Conservation (phyloP, 1,284 basidiomycete species). For the Papiliotrema fonsecae region DNA sequence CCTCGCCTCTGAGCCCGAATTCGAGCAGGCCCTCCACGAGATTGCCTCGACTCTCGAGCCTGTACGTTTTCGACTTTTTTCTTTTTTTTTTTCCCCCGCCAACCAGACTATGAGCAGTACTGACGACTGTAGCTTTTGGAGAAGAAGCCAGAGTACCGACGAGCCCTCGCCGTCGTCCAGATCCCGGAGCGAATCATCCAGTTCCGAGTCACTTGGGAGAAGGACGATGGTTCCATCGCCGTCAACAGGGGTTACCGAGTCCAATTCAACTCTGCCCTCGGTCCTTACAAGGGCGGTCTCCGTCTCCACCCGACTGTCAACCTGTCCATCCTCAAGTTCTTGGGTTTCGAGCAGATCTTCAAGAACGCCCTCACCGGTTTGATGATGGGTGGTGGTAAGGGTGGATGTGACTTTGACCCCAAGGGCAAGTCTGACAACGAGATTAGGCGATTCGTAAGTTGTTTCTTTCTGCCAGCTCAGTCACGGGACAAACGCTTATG, state of each 20-base stretch:
- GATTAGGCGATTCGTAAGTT: slow-evolving; percentile 62
- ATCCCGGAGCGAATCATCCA: slow-evolving; percentile 72
- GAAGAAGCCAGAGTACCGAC: slow-evolving; percentile 66
- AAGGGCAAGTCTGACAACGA: slow-evolving; percentile 75
- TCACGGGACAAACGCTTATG: no score
- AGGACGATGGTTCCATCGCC: slow-evolving; percentile 62
- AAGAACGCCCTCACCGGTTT: slow-evolving; percentile 78
- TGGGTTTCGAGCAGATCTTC: slow-evolving; percentile 77
- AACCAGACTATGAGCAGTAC: background rate
- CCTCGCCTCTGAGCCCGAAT: slow-evolving; percentile 55
- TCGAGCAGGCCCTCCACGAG: slow-evolving; percentile 63
- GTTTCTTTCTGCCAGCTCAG: background rate
- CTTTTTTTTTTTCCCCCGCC: background rate
- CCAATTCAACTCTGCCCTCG: slow-evolving; percentile 76
- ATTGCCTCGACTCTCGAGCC: slow-evolving; percentile 61
- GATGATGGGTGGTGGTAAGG: slow-evolving; percentile 70
- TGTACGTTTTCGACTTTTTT: slow-evolving; percentile 15
- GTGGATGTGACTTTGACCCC: slow-evolving; percentile 68
- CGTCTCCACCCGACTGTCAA: slow-evolving; percentile 77
- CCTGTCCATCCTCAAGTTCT: slow-evolving; percentile 75
- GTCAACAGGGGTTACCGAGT: slow-evolving; percentile 75
- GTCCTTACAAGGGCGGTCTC: slow-evolving; percentile 78
- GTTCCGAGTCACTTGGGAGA: slow-evolving; percentile 76
- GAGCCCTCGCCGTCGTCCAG: slow-evolving; percentile 62
- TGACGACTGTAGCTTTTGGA: slow-evolving; percentile 54